phyloP scores from a whole-genome alignment of 2,329 filamentous ascomycete species.

The Aspergillus chevalieri region DNA sequence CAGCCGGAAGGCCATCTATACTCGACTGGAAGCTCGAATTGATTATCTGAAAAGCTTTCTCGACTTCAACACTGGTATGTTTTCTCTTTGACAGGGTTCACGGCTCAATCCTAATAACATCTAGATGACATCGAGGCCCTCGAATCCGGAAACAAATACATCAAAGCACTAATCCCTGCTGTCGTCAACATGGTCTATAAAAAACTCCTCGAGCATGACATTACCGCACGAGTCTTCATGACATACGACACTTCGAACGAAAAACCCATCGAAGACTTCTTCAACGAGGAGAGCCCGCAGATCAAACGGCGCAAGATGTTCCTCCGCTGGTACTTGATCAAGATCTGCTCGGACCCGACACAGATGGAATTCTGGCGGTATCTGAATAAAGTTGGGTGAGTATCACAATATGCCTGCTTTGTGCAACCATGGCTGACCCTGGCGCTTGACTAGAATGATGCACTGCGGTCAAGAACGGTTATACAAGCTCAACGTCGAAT shows the following conservation, averaged over 20 bases:
- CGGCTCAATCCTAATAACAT: too few relatives aligned
- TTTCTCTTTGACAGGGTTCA: not conserved
- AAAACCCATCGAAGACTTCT: conserved; percentile 58
- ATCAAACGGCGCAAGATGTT: conserved; percentile 75
- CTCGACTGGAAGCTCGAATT: conserved; percentile 61
- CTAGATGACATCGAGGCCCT: conserved; percentile 67
- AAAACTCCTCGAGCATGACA: conserved; percentile 73
- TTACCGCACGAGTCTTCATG: conserved; percentile 71
- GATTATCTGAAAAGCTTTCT: conserved; percentile 70
- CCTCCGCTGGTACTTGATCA: conserved; percentile 65
- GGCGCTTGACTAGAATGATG: conserved; percentile 54
- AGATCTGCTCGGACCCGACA: conserved; percentile 67
- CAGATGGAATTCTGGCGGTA: conserved; percentile 78
- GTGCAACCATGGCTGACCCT: not conserved
- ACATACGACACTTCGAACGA: conserved; percentile 57
- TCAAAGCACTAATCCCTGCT: conserved; percentile 74
- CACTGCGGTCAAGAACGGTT: conserved; percentile 68
- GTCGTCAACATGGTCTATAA: conserved; percentile 80
- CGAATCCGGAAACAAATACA: conserved; percentile 64
- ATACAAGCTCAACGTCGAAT: conserved; percentile 71
- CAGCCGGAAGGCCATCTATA: conserved; percentile 65
- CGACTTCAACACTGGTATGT: conserved; percentile 62
- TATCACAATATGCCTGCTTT: conserved; percentile 6
- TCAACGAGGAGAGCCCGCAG: conserved; percentile 64
- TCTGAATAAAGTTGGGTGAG: conserved; percentile 71